Evolutionary conservation across 2,329 filamentous ascomycete genomes (phyloP).

Genomic region (Tolypocladium endophyticum): DNA sequence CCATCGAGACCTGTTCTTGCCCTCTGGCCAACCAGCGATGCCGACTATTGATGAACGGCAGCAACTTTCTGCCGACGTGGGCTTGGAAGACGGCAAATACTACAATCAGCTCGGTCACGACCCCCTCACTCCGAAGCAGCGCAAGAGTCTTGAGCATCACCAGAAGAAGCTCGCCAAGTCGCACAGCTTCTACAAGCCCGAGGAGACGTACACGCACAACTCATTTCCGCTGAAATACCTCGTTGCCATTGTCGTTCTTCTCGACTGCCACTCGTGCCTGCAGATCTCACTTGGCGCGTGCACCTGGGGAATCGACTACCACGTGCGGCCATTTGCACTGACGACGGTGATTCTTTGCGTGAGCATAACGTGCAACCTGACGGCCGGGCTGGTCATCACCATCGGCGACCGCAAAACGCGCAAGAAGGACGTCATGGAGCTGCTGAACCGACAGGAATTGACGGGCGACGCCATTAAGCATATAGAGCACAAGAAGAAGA

Average conservation of each 20-base stretch:
- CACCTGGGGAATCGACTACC: conserved; percentile 71
- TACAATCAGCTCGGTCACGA: conserved; percentile 36
- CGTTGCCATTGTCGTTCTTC: conserved; percentile 64
- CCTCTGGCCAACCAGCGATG: neutral
- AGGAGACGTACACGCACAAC: conserved; percentile 73
- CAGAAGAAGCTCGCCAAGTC: conserved; percentile 71
- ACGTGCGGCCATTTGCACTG: conserved; percentile 56
- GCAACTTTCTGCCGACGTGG: conserved; percentile 7
- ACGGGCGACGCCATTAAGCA: conserved; percentile 48
- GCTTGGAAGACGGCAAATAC: conserved; percentile 28
- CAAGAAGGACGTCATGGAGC: conserved; percentile 77
- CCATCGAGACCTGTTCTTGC: neutral
- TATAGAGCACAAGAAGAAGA: conserved; percentile 19
- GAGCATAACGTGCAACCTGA: conserved; percentile 68
- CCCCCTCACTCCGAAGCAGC: conserved; percentile 55
- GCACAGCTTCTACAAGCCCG: conserved; percentile 82
- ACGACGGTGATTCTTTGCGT: conserved; percentile 75
- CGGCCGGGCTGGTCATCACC: conserved; percentile 64
- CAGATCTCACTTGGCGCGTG: conserved; percentile 70
- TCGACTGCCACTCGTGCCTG: conserved; percentile 70
- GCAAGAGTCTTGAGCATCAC: conserved; percentile 62
- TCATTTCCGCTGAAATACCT: conserved; percentile 68
- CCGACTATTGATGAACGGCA: conserved; percentile 7
- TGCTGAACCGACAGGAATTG: conserved; percentile 65
- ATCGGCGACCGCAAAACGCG: conserved; percentile 66